Conservation (phyloP, 345 rosid genomes). For the Bruguiera parviflora region DNA sequence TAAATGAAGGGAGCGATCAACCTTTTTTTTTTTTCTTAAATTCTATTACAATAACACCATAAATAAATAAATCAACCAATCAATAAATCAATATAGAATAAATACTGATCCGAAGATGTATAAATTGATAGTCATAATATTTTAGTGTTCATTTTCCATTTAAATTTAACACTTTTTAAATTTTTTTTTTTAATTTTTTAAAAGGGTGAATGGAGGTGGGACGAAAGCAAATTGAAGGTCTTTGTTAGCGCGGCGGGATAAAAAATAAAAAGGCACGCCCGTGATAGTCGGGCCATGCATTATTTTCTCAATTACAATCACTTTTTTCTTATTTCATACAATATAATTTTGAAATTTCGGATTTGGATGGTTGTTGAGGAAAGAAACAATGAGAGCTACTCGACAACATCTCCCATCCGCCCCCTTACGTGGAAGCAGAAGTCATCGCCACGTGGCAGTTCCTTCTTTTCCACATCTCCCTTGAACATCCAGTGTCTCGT, state of each 20-base stretch:
- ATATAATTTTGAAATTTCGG: not conserved
- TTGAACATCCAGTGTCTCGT: slow-evolving; percentile 37
- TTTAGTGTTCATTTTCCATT: too few species aligned
- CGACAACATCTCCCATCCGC: slow-evolving; percentile 23
- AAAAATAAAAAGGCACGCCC: not conserved
- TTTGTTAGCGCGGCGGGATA: not conserved
- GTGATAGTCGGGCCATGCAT: not conserved
- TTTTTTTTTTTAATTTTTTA: not conserved
- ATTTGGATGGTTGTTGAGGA: not conserved
- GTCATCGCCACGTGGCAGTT: slow-evolving; percentile 28
- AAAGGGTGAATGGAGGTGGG: not conserved
- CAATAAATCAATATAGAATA: too few species aligned
- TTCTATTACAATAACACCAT: too few species aligned
- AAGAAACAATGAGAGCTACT: slow-evolving; percentile 38
- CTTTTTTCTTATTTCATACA: not conserved
- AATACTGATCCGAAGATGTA: too few species aligned
- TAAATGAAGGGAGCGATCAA: not conserved
- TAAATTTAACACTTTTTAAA: not conserved
- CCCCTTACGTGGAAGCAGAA: slow-evolving; percentile 21
- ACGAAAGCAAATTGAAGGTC: slow-evolving; percentile 5
- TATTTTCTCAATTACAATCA: not conserved
- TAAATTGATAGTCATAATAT: not conserved
- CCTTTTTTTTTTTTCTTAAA: not conserved
- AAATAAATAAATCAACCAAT: too few species aligned
- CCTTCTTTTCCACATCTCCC: slow-evolving; percentile 34